Evolutionary conservation across 2,329 filamentous ascomycete species (phyloP).

Genomic region (Verticillium albo-atrum): DNA sequence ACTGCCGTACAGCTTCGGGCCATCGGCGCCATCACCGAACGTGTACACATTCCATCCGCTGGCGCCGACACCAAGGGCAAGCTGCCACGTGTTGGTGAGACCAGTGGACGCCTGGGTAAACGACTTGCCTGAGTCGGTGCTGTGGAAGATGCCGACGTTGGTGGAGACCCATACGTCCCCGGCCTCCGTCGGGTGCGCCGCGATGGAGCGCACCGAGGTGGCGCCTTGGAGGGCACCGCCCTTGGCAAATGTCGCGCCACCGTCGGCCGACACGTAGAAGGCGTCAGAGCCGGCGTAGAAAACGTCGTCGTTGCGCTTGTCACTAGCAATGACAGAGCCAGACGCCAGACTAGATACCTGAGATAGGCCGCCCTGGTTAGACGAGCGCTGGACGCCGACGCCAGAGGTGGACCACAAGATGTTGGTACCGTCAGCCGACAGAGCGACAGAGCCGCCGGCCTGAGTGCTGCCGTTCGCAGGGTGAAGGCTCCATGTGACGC

Average conservation of each 20-base stretch:
- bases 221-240: slow-evolving; percentile 30
- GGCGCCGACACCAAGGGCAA: slow-evolving; percentile 38
- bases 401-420: slow-evolving; percentile 42
- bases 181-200: slow-evolving; percentile 49
- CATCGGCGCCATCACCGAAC: slow-evolving; percentile 37
- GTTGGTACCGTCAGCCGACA: slow-evolving; percentile 46
- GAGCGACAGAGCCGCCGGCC: slow-evolving; percentile 41
- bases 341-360: slow-evolving; percentile 39
- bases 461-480: slow-evolving; percentile 37
- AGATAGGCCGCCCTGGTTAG: slow-evolving; percentile 35
- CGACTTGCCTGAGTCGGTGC: slow-evolving; percentile 43
- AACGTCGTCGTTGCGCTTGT: slow-evolving; percentile 47
- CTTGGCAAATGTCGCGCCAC: slow-evolving; percentile 39
- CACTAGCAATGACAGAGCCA: slow-evolving; percentile 45
- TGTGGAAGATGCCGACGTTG: slow-evolving; percentile 49
- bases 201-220: slow-evolving; percentile 49
- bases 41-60: slow-evolving; percentile 42
- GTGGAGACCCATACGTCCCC: slow-evolving; percentile 61
- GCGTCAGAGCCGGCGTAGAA: slow-evolving; percentile 47
- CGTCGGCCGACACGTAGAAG: slow-evolving; percentile 49
- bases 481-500: slow-evolving; percentile 43
- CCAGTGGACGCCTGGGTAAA: slow-evolving; percentile 35
- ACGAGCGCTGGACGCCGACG: slow-evolving; percentile 37
- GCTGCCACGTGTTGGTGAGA: slow-evolving; percentile 35
- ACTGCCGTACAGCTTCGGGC: slow-evolving; percentile 40